Evolutionary conservation across 2,329 filamentous ascomycete genomes (phyloP), one percentile per base, ranked within the genome.

Genomic region (Septoria petroselini): DNA sequence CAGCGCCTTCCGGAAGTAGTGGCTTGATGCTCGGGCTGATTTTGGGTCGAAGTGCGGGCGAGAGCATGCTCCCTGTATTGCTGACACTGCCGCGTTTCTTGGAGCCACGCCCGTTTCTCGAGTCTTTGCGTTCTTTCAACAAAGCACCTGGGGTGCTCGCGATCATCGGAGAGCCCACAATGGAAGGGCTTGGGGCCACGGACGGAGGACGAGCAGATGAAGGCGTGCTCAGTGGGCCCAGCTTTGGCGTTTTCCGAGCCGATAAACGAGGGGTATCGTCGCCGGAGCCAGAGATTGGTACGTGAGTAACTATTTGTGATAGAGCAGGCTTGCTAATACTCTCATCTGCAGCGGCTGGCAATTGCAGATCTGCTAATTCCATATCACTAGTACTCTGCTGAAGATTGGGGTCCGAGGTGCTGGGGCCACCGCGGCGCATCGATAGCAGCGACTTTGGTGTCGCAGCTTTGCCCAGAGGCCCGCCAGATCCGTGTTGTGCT

Each of bases 21-120:
- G 93, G 91, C 67, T 95, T 95, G 68, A 98, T 95, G 67, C 83
- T 95, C 29, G 91, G 93, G 19, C 91, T 96, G 54, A 97, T 96
- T 67, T 82, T 87, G 1, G 93, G 93, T 21, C 88, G 77, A 29
- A 97, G 71, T 12, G 91, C 91, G 4, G 93, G 91, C 34, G 90
- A 95, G 7, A 86, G 81, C n/a, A 91, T 83, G 5, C 84, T 80
- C 61, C 79, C 81, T 21, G 83, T 75, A 0, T 54, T 55, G 19
- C 62, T 58, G 14, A 63, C 41, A 60, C 86, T 91, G 15, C 77
- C 72, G 52, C 88, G 78, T 70, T 91, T 93, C 63, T 86, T 85
- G 53, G 35, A 54, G 8, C 48, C 52, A 34, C 57, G 73, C 29
- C 83, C 77, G 7, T 69, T 66, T 60, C 72, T 76, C 52, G 60